Conservation (phyloP, 2,329 filamentous ascomycete species). For the Thyridium curvatum region DNA sequence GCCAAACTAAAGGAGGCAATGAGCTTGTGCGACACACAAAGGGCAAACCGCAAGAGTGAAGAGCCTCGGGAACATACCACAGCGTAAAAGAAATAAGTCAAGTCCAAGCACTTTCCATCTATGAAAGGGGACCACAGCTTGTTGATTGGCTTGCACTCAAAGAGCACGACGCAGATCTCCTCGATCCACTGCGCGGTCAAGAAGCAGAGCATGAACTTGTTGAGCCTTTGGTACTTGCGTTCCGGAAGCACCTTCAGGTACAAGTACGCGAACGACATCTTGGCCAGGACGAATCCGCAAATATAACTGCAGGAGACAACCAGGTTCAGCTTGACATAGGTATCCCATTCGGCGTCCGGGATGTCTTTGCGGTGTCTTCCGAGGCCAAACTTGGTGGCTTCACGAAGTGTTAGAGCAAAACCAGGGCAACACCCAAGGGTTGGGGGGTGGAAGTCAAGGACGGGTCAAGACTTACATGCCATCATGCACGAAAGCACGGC, state of each 20-base stretch:
- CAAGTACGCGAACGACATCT: conserved; percentile 7
- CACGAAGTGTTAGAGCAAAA: no score
- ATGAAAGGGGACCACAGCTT: conserved; percentile 1
- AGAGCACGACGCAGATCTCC: conserved; percentile 4
- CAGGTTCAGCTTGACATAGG: not conserved
- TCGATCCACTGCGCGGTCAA: conserved; percentile 6
- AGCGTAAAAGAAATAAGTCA: not conserved
- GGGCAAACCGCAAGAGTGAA: no score
- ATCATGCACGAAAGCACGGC: not conserved
- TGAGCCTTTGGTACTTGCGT: conserved; percentile 2
- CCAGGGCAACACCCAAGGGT: not conserved
- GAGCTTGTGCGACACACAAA: no score
- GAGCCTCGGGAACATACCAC: conserved; percentile 1
- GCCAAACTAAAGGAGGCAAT: conserved; percentile 2
- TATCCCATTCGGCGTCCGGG: not conserved
- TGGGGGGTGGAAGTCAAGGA: not conserved
- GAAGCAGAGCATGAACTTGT: conserved; percentile 4
- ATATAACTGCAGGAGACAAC: conserved; percentile 4
- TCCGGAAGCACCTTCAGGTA: conserved; percentile 7
- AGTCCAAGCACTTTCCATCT: conserved; percentile 3
- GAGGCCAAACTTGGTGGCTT: not conserved
- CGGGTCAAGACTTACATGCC: not conserved
- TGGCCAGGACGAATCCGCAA: conserved; percentile 4
- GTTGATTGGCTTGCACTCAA: conserved; percentile 7
- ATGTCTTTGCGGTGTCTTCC: not conserved